Conservation (phyloP, 345 rosid species). For the Citrus reticulata region DNA sequence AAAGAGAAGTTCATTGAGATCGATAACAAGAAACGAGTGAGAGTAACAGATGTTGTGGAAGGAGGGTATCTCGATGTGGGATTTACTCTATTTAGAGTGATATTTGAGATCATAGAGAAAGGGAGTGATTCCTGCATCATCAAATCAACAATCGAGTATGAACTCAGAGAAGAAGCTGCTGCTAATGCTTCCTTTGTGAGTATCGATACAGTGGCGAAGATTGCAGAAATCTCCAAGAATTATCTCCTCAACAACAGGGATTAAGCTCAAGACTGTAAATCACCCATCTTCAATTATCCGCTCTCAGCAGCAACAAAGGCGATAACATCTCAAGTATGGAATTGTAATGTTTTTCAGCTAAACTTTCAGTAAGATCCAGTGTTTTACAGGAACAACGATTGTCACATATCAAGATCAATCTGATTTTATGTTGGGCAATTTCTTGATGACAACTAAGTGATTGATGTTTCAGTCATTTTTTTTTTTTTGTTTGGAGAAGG, state of each 20-base stretch:
- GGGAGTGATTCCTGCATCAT: conserved; percentile 5
- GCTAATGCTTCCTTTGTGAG: conserved; percentile 10
- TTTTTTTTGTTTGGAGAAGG: too few relatives aligned
- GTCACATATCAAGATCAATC: too few relatives aligned
- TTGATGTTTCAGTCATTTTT: too few relatives aligned
- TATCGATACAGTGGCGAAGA: background rate
- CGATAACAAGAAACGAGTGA: conserved; percentile 11
- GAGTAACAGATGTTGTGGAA: conserved; percentile 14
- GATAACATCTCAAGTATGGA: background rate
- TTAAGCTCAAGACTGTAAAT: background rate
- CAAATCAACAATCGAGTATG: conserved; percentile 10
- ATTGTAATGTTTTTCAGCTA: background rate
- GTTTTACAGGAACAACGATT: too few relatives aligned
- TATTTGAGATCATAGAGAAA: conserved; percentile 17
- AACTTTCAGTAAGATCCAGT: background rate
- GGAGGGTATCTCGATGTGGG: conserved; percentile 18
- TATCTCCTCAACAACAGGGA: conserved; percentile 11
- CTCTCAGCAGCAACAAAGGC: background rate
- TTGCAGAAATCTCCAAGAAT: conserved; percentile 8
- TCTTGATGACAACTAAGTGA: too few relatives aligned
- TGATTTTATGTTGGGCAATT: too few relatives aligned
- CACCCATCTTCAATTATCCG: background rate
- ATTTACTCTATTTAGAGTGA: conserved; percentile 1
- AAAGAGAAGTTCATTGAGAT: conserved; percentile 18
- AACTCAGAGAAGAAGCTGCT: conserved; percentile 14